phyloP scores from a whole-genome alignment of 768 basidiomycete species.

The Lactarius tabidus region DNA sequence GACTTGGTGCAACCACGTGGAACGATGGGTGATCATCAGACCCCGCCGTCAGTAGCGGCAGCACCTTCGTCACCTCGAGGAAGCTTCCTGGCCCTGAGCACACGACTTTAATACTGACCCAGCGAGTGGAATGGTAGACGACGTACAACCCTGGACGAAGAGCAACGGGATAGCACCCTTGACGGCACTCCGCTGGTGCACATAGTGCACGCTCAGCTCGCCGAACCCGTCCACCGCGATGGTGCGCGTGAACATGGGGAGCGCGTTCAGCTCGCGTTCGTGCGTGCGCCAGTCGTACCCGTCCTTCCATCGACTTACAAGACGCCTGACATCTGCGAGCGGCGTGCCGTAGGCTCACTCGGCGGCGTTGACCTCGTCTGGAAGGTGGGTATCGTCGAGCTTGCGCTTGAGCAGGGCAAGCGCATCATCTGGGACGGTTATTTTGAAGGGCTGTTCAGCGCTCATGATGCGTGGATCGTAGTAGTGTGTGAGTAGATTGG shows the following conservation, averaged over 20 bases:
- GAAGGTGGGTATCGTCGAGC: constrained; percentile 46
- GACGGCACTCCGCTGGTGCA: constrained; percentile 33
- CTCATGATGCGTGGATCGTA: neutral
- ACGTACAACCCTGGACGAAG: constrained; percentile 34
- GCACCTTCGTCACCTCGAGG: constrained; percentile 26
- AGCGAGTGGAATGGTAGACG: neutral
- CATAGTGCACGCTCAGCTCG: constrained; percentile 35
- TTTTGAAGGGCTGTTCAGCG: constrained; percentile 42
- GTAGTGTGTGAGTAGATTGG: neutral
- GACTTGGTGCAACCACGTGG: constrained; percentile 31
- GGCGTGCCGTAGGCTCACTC: constrained; percentile 48
- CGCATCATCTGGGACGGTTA: constrained; percentile 42
- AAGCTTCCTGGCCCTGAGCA: constrained; percentile 20
- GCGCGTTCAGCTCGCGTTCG: constrained; percentile 33
- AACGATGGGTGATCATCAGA: constrained; percentile 28
- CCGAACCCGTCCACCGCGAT: constrained; percentile 34
- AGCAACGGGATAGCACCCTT: constrained; percentile 31
- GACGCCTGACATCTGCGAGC: constrained; percentile 29
- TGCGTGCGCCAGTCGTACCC: constrained; percentile 33
- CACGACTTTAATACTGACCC: neutral
- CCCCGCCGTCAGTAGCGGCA: constrained; percentile 28
- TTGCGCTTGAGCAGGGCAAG: constrained; percentile 42
- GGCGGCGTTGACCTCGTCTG: constrained; percentile 53
- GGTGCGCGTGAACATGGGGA: constrained; percentile 37
- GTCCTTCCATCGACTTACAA: constrained; percentile 31